Conservation (phyloP, 768 basidiomycete species). For the Mrakia blollopis region DNA sequence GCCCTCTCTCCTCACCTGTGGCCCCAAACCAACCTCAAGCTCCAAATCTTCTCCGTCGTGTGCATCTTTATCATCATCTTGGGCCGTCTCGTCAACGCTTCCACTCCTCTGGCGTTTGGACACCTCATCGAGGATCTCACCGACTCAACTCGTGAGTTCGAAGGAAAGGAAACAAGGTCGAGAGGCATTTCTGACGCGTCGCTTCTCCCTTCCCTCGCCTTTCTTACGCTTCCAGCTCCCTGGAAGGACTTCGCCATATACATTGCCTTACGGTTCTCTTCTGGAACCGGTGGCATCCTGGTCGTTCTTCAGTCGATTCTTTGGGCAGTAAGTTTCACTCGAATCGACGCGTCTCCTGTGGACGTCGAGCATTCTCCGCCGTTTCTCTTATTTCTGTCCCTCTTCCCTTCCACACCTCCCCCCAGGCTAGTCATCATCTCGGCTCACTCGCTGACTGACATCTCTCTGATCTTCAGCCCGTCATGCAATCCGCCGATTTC, state of each 20-base stretch:
- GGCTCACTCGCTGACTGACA: not conserved
- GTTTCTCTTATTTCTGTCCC: too few species aligned
- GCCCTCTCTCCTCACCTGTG: conserved; percentile 75
- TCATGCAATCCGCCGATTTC: conserved; percentile 65
- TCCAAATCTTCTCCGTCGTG: conserved; percentile 65
- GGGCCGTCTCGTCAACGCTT: conserved; percentile 69
- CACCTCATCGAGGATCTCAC: conserved; percentile 50
- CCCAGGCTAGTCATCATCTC: too few species aligned
- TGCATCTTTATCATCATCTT: conserved; percentile 67
- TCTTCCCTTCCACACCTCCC: not conserved
- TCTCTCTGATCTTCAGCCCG: conserved; percentile 48
- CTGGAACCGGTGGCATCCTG: conserved; percentile 12
- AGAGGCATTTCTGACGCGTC: not conserved
- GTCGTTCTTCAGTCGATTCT: conserved; percentile 4
- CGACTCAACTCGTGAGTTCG: conserved; percentile 24
- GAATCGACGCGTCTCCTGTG: conserved; percentile 3
- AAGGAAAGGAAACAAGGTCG: not conserved
- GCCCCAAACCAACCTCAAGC: conserved; percentile 61
- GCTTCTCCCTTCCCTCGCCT: conserved; percentile 47
- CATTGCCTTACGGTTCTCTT: conserved; percentile 26
- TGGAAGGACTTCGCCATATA: conserved; percentile 4
- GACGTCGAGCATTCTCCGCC: too few species aligned
- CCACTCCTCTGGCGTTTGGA: conserved; percentile 67
- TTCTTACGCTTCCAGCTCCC: conserved; percentile 49
- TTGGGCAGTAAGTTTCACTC: conserved; percentile 38